phyloP scores from a whole-genome alignment of 768 basidiomycete species.

The Scleroderma bovista region DNA sequence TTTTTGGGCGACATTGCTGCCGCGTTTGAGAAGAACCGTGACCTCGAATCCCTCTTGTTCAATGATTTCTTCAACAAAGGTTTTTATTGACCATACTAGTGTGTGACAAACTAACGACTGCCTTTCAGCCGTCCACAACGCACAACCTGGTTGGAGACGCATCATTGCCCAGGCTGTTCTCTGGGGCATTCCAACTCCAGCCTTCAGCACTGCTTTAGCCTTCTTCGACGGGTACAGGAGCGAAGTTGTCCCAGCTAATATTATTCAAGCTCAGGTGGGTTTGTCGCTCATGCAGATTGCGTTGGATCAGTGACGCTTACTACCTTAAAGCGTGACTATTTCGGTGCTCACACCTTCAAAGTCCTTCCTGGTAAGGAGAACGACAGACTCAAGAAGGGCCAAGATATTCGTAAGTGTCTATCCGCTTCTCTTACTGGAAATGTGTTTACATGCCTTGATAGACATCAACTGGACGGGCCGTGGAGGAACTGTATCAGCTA shows the following conservation, averaged over 20 bases:
- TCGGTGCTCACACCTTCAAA: conserved; percentile 97
- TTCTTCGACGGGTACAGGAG: conserved; percentile 99
- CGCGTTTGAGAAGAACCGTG: conserved; percentile 80
- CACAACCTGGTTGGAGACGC: conserved; percentile 97
- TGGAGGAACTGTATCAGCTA: conserved; percentile 90
- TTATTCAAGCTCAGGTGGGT: conserved; percentile 85
- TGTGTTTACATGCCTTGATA: conserved; percentile 20
- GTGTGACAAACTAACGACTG: conserved; percentile 2
- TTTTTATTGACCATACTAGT: conserved; percentile 16
- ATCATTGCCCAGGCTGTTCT: conserved; percentile 93
- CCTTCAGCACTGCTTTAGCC: conserved; percentile 95
- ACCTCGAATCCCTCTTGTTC: conserved; percentile 90
- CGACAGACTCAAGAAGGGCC: conserved; percentile 65
- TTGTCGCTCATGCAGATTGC: not conserved
- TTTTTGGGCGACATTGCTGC: conserved; percentile 91
- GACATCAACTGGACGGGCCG: conserved; percentile 99
- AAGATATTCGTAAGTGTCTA: conserved; percentile 77
- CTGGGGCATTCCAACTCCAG: conserved; percentile 96
- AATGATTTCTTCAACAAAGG: conserved; percentile 98
- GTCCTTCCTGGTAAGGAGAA: conserved; percentile 92
- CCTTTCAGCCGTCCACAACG: conserved; percentile 73
- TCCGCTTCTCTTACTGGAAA: not conserved
- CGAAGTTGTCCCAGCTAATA: conserved; percentile 88
- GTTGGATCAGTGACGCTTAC: conserved; percentile 2
- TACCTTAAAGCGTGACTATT: conserved; percentile 83